Evolutionary conservation across 495 filamentous ascomycete species (phyloP).

Genomic region (Aspergillus funiculosus): DNA sequence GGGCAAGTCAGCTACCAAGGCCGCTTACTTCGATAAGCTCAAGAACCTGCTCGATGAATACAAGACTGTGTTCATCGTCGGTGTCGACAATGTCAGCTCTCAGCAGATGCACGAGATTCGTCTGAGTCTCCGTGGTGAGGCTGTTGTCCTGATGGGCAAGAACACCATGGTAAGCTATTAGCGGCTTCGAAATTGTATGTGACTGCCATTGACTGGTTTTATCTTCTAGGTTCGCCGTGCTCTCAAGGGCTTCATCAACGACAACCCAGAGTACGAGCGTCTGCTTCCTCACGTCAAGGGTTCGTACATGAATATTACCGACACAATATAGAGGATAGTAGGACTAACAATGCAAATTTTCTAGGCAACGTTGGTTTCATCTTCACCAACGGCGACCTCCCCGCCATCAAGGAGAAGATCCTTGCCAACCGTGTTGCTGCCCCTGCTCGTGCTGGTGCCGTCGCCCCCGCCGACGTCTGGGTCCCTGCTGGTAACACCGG

Average conservation of each 20-base stretch:
- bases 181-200: not conserved
- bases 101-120: constrained; percentile 99
- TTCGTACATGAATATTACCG: constrained; percentile 29
- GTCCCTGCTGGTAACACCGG: constrained; percentile 97
- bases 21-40: constrained; percentile 99
- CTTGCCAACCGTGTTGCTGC: constrained; percentile 94
- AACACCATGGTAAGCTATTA: constrained; percentile 85
- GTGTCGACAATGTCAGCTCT: constrained; percentile 92
- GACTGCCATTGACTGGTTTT: constrained; percentile 15
- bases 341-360: not conserved
- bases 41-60: constrained; percentile 89
- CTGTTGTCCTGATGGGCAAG: constrained; percentile 98
- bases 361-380: constrained; percentile 94
- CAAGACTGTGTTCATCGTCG: constrained; percentile 93
- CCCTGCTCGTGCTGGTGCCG: constrained; percentile 91
- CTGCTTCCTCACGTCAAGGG: constrained; percentile 91
- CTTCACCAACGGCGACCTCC: constrained; percentile 97
- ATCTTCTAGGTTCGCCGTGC: constrained; percentile 77
- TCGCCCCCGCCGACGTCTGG: constrained; percentile 86
- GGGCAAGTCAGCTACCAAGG: constrained; percentile 92
- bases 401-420: constrained; percentile 86
- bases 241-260: constrained; percentile 86
- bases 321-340: not conserved
- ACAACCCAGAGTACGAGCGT: constrained; percentile 94
- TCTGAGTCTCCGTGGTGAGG: constrained; percentile 76